Percentiles rank a stretch among this genome's conserved stretches.
Evolutionary conservation across 2,329 filamentous ascomycete genomes (phyloP).

Genomic region (Colletotrichum tropicale): DNA sequence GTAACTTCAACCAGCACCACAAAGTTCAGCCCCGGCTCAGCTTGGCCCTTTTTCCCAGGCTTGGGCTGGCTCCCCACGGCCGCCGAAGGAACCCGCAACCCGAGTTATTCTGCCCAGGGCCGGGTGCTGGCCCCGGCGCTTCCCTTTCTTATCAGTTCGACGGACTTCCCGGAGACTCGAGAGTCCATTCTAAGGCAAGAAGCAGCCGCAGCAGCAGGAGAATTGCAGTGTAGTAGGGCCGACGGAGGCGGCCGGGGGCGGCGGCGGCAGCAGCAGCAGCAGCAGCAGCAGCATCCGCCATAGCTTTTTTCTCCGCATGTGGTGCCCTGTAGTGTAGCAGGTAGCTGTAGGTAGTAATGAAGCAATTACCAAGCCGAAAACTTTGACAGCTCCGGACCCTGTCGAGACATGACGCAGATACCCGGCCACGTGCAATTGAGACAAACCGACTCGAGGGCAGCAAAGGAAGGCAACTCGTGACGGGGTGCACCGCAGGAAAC

Average conservation of each 20-base stretch:
- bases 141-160: not conserved
- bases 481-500: not conserved
- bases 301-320: not conserved
- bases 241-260: not conserved
- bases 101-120: not conserved
- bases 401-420: constrained; percentile 2
- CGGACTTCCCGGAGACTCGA: not conserved
- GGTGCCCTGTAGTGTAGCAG: not conserved
- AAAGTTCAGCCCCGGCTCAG: not conserved
- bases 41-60: not conserved
- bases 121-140: not conserved
- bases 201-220: not conserved
- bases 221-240: not conserved
- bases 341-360: not conserved
- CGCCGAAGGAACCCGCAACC: not conserved
- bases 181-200: not conserved
- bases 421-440: not conserved
- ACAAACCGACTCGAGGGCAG: not conserved
- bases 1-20: not conserved
- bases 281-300: not conserved
- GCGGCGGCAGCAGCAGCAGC: no score
- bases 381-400: constrained; percentile 11
- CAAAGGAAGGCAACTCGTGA: not conserved
- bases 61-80: not conserved
- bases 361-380: not conserved